Evolutionary conservation across 2,329 filamentous ascomycete genomes (phyloP).

Genomic region (Cladosporium austrohemisphaericum): DNA sequence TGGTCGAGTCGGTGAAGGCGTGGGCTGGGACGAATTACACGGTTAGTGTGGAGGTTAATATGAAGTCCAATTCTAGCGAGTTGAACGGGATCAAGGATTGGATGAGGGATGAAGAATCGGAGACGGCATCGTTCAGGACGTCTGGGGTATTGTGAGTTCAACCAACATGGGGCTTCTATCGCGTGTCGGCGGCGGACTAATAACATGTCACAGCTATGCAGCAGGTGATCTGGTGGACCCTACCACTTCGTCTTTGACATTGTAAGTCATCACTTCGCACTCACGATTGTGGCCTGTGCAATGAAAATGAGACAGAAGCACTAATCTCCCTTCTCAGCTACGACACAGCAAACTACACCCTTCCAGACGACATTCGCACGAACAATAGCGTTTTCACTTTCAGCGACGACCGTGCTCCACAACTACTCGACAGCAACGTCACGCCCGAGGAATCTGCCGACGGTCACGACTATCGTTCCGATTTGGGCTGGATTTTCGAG

Average conservation of each 20-base stretch:
- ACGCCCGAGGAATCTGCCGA: slow-evolving; percentile 14
- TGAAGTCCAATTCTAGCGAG: slow-evolving; percentile 14
- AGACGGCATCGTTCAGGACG: background rate
- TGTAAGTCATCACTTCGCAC: background rate
- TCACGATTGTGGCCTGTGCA: background rate
- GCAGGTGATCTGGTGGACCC: too few species aligned
- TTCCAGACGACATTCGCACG: slow-evolving; percentile 16
- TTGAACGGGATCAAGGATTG: too few species aligned
- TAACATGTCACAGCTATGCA: too few species aligned
- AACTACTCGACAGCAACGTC: slow-evolving; percentile 15
- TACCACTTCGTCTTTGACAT: background rate
- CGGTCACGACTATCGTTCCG: slow-evolving; percentile 21
- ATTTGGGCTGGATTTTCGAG: slow-evolving; percentile 21
- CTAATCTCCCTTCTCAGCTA: slow-evolving; percentile 4
- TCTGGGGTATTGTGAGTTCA: slow-evolving; percentile 6
- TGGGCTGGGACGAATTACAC: slow-evolving; percentile 20
- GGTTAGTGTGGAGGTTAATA: slow-evolving; percentile 17
- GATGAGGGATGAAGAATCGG: slow-evolving; percentile 13
- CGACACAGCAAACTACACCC: slow-evolving; percentile 19
- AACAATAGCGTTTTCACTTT: slow-evolving; percentile 17
- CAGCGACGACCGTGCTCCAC: slow-evolving; percentile 15
- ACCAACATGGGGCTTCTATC: too few species aligned
- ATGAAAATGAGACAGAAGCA: too few species aligned
- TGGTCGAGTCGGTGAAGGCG: slow-evolving; percentile 15
- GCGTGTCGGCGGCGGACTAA: too few species aligned